Evolutionary conservation across 2,329 filamentous ascomycete species (phyloP), one percentile per base, ranked within the genome.

Genomic region (Curvularia spicifera): DNA sequence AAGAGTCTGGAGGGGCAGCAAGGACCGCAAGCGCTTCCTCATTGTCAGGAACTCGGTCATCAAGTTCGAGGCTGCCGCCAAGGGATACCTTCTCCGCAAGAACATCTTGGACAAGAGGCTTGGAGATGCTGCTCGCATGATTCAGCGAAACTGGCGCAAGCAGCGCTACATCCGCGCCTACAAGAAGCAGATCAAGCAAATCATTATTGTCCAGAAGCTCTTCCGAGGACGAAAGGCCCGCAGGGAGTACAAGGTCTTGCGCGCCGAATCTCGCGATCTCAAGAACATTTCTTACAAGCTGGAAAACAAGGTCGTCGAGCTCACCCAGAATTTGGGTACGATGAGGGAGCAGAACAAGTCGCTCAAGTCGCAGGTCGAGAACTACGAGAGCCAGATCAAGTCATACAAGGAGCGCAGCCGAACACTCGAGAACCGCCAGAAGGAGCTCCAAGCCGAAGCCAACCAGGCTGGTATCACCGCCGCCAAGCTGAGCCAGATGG

Each of bases 221-320:
- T 98, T 92, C 92, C 89, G 95, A 76, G 94, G 93, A 75, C 93
- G 87, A 78, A 75, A 79, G 63, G 94, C 95, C 54, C 88, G 95
- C 66, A 87, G 84, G 66, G 88, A 87, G 48, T 99, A 99, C 84
- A 98, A 97, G 86, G 87, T 83, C 69, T 81, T 96, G 61, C 91
- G 95, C 67, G 93, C 97, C 79, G 95, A 99, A 79, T 95, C 95
- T 65, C 91, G 95, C 74, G 96, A 99, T 82, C 86, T 99, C 77
- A 98, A 98, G 84, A 94, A 98, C 79, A 99, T 99, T 69, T 98
- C 95, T 2, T 99, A 99, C 84, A 98, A 97, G 83, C 83, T 99
- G 70, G 95, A 99, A 79, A 98, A 99, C 85, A 99, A 99, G 87
- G 95, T 99, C 63, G 92, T 99, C 63, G 95, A 99, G 81, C 85